Percentiles rank a stretch among this genome's conserved stretches.
Conservation (phyloP, 2,329 filamentous ascomycete species). For the Pyrenochaeta sp. region DNA sequence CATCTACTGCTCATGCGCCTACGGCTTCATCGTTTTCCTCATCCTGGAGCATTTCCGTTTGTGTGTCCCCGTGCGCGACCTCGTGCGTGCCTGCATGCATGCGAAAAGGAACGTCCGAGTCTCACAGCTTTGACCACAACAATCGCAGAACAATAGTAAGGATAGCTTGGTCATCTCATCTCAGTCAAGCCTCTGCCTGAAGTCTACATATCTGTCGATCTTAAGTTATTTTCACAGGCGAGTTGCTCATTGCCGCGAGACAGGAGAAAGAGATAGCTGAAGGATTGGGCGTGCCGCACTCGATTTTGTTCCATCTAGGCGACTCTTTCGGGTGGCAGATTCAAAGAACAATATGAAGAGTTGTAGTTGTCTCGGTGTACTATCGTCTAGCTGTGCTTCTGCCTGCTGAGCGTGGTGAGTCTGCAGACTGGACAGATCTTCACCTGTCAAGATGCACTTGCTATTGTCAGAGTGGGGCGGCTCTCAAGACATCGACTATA, state of each 20-base stretch:
- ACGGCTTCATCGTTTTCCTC: too few species aligned
- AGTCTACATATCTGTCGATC: conserved; percentile 14
- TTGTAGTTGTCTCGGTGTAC: conserved; percentile 10
- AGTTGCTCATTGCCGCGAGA: conserved; percentile 15
- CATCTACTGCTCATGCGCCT: too few species aligned
- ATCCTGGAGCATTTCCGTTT: background rate
- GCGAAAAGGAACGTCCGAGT: conserved; percentile 12
- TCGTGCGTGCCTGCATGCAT: conserved; percentile 1
- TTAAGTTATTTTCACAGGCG: conserved; percentile 1
- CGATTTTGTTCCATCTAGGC: background rate
- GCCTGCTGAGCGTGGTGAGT: conserved; percentile 9
- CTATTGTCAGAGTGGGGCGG: conserved; percentile 18
- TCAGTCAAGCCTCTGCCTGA: conserved; percentile 12
- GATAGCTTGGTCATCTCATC: conserved; percentile 18
- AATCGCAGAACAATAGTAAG: conserved; percentile 47
- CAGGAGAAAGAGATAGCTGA: conserved; percentile 8
- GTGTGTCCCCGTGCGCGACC: background rate
- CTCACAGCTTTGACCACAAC: conserved; percentile 21
- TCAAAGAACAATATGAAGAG: conserved; percentile 33
- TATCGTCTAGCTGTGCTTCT: background rate
- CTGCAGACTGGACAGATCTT: conserved; percentile 10
- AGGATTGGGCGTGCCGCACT: conserved; percentile 16
- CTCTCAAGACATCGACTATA: conserved; percentile 12
- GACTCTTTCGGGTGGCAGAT: conserved; percentile 15
- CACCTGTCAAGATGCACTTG: conserved; percentile 5